Evolutionary conservation across 2,329 filamentous ascomycete genomes (phyloP), one percentile per base, ranked within the genome.

Genomic region (Gremmenia infestans): DNA sequence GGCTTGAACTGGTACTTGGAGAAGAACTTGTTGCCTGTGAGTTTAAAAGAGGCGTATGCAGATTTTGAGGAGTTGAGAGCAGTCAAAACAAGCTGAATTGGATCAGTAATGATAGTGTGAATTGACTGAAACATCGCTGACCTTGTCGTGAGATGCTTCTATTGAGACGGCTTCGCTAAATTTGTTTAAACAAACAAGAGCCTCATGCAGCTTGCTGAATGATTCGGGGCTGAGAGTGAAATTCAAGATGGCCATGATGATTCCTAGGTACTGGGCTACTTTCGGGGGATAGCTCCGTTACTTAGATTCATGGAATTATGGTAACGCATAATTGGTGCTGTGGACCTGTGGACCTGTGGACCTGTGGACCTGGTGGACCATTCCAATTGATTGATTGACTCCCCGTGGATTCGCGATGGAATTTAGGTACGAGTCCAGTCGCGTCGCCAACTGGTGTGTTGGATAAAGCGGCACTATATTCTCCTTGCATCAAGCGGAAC

Each of bases 41-140:
- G 83, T 7, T 81, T 80, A 65, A 91, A 86, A 56, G 86, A 87
- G 25, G 86, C 85, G 70, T 92, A 92, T 17, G 87, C 88, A 4
- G 89, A 90, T 67, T 89, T 90, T 54, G 88, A 89, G n/a, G 82
- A 81, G 69, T 93, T 93, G 60, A 93, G 75, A 14, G 88, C 84
- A 14, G 87, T 90, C 53, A 93, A 76, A 4, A 86, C 78, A 61
- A 93, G 80, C 88, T 89, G 59, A 48, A 48, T 43, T 50, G 36
- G 50, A 48, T 47, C 50, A 47, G 49, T 49, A 49, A 52, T 19
- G 57, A 49, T 37, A 63, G 1, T 48, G 58, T 53, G 48, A 52
- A 9, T 14, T 12, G 12, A 28, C 15, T 53, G 40, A 39, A 25
- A 43, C 17, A 46, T 35, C 37, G 57, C 56, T 43, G 39, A 64